Evolutionary conservation across 75 land plant genomes (phyloP).

Genomic region (Cunninghamia lanceolata): DNA sequence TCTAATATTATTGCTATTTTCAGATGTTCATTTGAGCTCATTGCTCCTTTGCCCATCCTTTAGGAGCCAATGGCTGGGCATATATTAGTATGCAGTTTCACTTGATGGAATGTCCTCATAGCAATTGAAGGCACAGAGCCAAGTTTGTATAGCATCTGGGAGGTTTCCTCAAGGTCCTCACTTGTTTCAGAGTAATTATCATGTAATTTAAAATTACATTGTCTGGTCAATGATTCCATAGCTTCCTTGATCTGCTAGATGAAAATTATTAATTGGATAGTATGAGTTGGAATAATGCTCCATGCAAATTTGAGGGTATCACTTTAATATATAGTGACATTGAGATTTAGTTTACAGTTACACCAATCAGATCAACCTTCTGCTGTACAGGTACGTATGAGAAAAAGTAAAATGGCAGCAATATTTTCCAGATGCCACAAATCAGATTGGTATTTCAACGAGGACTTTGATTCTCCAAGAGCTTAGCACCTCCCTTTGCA

Average conservation of each 20-base stretch:
- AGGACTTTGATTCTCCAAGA: not conserved
- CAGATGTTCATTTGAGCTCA: not conserved
- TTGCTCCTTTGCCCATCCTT: not conserved
- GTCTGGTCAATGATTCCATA: slow-evolving; percentile 2
- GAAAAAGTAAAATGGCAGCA: not conserved
- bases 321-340: not conserved
- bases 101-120: not conserved
- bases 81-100: not conserved
- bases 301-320: not conserved
- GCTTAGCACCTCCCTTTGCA: not conserved
- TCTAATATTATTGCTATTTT: not conserved
- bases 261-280: not conserved
- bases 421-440: not conserved
- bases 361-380: not conserved
- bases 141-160: slow-evolving; percentile 1
- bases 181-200: not conserved
- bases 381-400: not conserved
- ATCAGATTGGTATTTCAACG: not conserved
- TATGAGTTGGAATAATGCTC: not conserved
- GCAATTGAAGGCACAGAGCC: slow-evolving; percentile 1
- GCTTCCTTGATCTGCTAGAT: not conserved
- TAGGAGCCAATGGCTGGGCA: not conserved
- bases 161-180: not conserved
- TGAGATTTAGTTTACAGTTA: not conserved
- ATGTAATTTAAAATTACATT: not conserved